Conservation (phyloP, 176 grass and related monocot species). For the Avena insularis region DNA sequence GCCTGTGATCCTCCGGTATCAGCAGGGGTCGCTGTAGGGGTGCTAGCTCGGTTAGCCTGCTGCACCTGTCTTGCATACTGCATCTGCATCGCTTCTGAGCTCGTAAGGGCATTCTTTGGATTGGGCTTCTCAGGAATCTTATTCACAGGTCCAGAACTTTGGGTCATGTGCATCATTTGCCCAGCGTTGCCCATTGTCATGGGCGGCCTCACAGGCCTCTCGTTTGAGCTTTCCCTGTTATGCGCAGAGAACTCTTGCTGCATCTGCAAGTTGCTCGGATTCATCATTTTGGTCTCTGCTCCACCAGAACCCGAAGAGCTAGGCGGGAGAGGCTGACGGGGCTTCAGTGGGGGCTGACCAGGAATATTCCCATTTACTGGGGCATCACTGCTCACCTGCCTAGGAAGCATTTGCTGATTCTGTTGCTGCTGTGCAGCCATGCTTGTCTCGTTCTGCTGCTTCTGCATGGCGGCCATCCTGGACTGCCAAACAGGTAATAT, state of each 20-base stretch:
- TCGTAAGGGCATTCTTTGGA: conserved; percentile 51
- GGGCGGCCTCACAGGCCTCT: conserved; percentile 61
- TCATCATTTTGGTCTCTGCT: conserved; percentile 58
- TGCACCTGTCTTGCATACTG: conserved; percentile 73
- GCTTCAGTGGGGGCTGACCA: conserved; percentile 57
- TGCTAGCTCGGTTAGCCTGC: conserved; percentile 50
- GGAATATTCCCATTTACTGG: conserved; percentile 53
- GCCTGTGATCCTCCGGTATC: conserved; percentile 47
- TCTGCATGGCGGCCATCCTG: conserved; percentile 70
- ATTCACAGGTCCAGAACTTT: conserved; percentile 54
- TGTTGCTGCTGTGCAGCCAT: conserved; percentile 58
- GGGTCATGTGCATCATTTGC: conserved; percentile 52
- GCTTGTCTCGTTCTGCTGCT: conserved; percentile 68
- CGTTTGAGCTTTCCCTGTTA: conserved; percentile 62
- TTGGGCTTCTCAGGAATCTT: conserved; percentile 60
- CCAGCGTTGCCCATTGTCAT: conserved; percentile 55
- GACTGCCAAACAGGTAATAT: conserved; percentile 70
- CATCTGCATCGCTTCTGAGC: conserved; percentile 62
- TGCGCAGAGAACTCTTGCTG: conserved; percentile 57
- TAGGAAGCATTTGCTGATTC: conserved; percentile 58
- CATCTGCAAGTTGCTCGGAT: conserved; percentile 70
- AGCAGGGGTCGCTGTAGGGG: conserved; percentile 36
- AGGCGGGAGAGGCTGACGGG: conserved; percentile 50
- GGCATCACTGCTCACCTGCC: conserved; percentile 69
- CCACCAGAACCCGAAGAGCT: conserved; percentile 57